phyloP scores from a whole-genome alignment of 75 land plant genomes.

The Selaginella tamariscina region DNA sequence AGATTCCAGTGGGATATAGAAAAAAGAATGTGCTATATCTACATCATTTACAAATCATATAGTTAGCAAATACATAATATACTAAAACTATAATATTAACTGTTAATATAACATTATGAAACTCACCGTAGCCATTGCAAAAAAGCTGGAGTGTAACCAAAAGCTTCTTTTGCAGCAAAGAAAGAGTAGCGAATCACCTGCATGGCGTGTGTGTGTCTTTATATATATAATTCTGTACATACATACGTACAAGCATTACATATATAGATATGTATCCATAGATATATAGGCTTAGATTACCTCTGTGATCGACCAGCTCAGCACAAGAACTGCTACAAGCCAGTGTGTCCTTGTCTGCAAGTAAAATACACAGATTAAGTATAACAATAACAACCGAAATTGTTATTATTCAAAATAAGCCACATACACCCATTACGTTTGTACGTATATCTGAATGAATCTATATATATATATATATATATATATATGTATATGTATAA shows the following conservation, averaged over 20 bases:
- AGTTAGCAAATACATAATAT: not conserved
- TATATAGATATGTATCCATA: too few relatives aligned
- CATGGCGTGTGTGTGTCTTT: too few relatives aligned
- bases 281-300: conserved; percentile 14
- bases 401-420: not conserved
- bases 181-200: conserved; percentile 81
- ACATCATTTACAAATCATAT: not conserved
- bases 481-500: not conserved
- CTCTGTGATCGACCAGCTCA: conserved; percentile 92
- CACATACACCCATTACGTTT: too few relatives aligned
- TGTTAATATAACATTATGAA: too few relatives aligned
- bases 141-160: conserved; percentile 69
- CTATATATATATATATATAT: too few relatives aligned
- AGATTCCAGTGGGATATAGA: conserved; percentile 67
- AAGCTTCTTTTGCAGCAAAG: conserved; percentile 71
- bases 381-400: not conserved
- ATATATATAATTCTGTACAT: too few relatives aligned
- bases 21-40: conserved; percentile 79
- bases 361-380: not conserved
- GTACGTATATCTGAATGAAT: too few relatives aligned
- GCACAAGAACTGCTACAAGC: conserved; percentile 56
- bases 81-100: not conserved
- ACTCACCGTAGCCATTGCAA: conserved; percentile 77
- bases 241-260: too few relatives aligned
- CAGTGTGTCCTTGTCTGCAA: conserved; percentile 42